Evolutionary conservation across 345 rosid species (phyloP), one percentile per base, ranked within the genome.

Genomic region (Aquilaria malaccensis): DNA sequence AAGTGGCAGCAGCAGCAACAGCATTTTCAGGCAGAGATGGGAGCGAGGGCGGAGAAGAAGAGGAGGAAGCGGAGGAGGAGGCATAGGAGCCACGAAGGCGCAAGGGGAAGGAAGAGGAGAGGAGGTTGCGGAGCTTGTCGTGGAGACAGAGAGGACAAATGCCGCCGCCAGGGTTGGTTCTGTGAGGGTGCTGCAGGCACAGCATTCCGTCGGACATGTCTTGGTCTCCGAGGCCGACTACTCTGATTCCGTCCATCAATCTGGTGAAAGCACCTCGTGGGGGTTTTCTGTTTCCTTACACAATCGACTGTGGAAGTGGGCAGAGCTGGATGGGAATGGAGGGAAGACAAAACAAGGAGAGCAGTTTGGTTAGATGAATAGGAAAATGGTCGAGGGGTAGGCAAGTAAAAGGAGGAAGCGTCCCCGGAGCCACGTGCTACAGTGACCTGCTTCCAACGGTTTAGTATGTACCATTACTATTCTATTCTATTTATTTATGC

Each of bases 121-220:
- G 91, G 15, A 91, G 82, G 78, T 91, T 91, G 45, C 97, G 93
- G 15, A 91, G 91, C 81, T 85, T 87, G 46, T 91, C 96, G 68
- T 91, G 93, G 51, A 91, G 96, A 70, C 97, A 91, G 69, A 87
- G 81, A 63, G 93, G 96, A 73, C 97, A 91, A 81, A 91, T 84
- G 68, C 97, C 97, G 43, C 43, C 43, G 47, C 93, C 97, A 32
- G 86, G 87, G 81, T 90, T 87, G 66, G 71, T 78, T 0, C 80
- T 77, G 47, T 76, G 79, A 32, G 87, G 90, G 67, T 87, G 95
- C 56, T 84, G 80, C 67, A 75, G 65, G 67, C 97, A 85, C 59
- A 82, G 86, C 85, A 81, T 85, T 0, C 90, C 96, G 61, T 87
- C 93, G 0, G 82, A 85, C 75, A 79, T 67, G 33, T 85, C 93